These are phyloP conservation scores for Davidsoniella australis DNA, from an alignment of 2,329 filamentous ascomycete species.

Conservation along the genomic window DNA sequence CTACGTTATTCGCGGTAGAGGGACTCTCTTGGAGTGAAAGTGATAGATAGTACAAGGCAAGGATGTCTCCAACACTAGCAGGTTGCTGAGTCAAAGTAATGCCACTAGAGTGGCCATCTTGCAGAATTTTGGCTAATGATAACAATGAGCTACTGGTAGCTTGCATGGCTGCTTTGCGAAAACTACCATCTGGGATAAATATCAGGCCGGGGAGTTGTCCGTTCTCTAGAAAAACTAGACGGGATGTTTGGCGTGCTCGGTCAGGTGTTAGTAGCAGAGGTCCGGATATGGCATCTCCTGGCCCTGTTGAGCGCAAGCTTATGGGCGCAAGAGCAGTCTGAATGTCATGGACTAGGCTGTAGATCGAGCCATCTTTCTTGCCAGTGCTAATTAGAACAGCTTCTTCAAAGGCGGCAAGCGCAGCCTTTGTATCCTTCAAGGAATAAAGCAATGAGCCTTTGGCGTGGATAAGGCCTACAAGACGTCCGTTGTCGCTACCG, in stretches of 20 bases:
- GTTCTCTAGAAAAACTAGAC: constrained; percentile 59
- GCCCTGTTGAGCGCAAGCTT: neutral
- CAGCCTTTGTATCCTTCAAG: constrained; percentile 61
- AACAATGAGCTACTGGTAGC: constrained; percentile 92
- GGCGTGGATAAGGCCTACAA: constrained; percentile 84
- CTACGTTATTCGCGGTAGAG: constrained; percentile 95
- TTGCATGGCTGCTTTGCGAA: constrained; percentile 65
- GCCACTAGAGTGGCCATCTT: constrained; percentile 78
- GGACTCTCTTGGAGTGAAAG: constrained; percentile 88
- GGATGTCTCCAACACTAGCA: constrained; percentile 72
- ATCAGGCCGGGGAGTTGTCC: constrained; percentile 67
- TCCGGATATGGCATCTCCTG: neutral
- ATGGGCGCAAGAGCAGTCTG: constrained; percentile 47
- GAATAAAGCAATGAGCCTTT: constrained; percentile 98
- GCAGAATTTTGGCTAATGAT: constrained; percentile 92
- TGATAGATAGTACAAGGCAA: constrained; percentile 89
- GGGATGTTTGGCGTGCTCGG: constrained; percentile 65
- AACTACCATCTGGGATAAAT: constrained; percentile 51
- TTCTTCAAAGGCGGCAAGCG: constrained; percentile 84
- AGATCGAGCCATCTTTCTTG: constrained; percentile 50
- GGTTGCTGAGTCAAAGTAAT: constrained; percentile 38
- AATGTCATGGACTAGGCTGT: constrained; percentile 62
- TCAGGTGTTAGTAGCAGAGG: constrained; percentile 72
- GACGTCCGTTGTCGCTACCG: constrained; percentile 75
- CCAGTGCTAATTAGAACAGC: constrained; percentile 80